Conservation (phyloP, 2,329 filamentous ascomycete species). For the Thermothelomyces thermophilus region DNA sequence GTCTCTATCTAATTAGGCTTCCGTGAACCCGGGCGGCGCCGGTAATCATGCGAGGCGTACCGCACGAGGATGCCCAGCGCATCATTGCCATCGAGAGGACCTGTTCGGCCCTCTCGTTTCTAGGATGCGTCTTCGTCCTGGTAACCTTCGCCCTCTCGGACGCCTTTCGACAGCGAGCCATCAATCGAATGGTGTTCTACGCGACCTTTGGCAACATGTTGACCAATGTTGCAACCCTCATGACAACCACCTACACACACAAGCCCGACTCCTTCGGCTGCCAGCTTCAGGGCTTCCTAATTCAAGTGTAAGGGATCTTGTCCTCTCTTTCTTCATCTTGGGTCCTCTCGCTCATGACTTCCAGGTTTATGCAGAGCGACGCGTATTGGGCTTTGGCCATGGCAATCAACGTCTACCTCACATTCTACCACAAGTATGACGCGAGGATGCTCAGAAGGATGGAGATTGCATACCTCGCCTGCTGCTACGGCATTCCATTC, state of each 20-base stretch:
- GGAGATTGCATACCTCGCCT: conserved; percentile 62
- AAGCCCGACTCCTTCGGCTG: conserved; percentile 47
- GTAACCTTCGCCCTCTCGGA: conserved; percentile 59
- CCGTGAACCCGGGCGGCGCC: not conserved
- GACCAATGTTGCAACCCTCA: conserved; percentile 68
- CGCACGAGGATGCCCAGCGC: conserved; percentile 29
- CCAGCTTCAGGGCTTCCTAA: conserved; percentile 69
- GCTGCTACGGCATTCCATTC: conserved; percentile 70
- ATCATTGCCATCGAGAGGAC: conserved; percentile 60
- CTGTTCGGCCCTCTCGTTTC: conserved; percentile 63
- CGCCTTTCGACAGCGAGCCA: conserved; percentile 66
- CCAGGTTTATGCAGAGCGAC: conserved; percentile 71
- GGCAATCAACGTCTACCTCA: conserved; percentile 77
- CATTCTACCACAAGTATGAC: conserved; percentile 69
- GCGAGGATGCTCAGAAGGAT: conserved; percentile 57
- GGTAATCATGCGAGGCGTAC: conserved; percentile 35
- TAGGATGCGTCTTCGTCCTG: conserved; percentile 67
- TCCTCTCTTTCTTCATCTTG: not conserved
- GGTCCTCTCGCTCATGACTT: not conserved
- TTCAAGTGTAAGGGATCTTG: conserved; percentile 62
- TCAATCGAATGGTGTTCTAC: conserved; percentile 79
- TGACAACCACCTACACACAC: conserved; percentile 55
- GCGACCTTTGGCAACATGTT: conserved; percentile 76
- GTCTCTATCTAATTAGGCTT: too few relatives aligned
- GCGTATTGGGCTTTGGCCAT: conserved; percentile 73